Evolutionary conservation across 2,329 filamentous ascomycete species (phyloP), one percentile per base, ranked within the genome.

Genomic region (Colletotrichum sp.): DNA sequence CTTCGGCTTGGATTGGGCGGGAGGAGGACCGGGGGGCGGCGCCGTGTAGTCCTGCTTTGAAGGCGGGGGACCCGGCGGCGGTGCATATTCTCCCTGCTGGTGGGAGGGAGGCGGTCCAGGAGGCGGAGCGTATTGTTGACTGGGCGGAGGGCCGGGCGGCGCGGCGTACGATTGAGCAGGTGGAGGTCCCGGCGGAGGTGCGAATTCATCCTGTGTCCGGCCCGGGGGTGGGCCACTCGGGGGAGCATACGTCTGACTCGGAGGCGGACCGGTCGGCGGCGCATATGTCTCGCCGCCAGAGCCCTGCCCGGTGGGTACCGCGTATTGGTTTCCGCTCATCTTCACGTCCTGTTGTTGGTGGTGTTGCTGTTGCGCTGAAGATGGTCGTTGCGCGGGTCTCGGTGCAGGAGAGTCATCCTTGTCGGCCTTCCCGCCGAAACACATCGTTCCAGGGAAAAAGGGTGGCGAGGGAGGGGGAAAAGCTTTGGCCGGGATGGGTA

Each of bases 371-470:
- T 49, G 67, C 44, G 60, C 63, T 9, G 64, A 72, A 30, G 66
- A 60, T 57, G 59, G 73, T 49, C n/a, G 78, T 79, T 82, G 82
- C 16, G 67, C 82, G 12, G 87, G 88, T 34, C 86, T 83, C 5
- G 88, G 84, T 9, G 86, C 82, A 24, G 84, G 84, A 34, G 86
- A 85, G 75, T 85, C 80, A 39, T 82, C 80, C 66, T 81, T 79
- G 65, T 86, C 84, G 72, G 87, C 84, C 66, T 87, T 88, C 78
- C 83, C 83, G 60, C 88, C 87, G 78, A 90, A 90, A 81, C 89
- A 90, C 89, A 90, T 90, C 12, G 26, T 71, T 9, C 62, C 36
- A n/a, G 15, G 10, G 8, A 18, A 49, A 49, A 24, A 39, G 24
- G 13, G 13, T 34, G 63, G 49, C 75, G 16, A n/a, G 10, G n/a